Evolutionary conservation across 306 rosid species (phyloP), one percentile per base, ranked within the genome.

Genomic region (Pachyrhizus erosus): DNA sequence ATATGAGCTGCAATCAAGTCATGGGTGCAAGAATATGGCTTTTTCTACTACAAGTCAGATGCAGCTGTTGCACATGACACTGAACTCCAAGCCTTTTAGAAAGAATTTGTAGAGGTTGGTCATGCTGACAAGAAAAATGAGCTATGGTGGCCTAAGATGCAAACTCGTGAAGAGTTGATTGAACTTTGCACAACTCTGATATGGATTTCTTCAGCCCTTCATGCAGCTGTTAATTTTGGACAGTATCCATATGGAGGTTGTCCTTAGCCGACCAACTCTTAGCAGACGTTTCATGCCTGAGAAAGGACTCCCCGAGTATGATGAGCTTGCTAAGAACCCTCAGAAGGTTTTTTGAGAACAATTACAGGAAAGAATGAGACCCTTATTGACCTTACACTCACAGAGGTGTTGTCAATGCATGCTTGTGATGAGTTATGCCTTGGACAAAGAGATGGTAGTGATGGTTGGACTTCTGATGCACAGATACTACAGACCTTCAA

Each of bases 1-100:
- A 90, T 90, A 20, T 90, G 92, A 92, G 85, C 29, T 33, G 89
- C 91, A 0, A 90, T 88, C 21, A 81, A 87, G 42, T 54, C 84
- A 7, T 88, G 92, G 92, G 92, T 90, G 1, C 72, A 77, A 61
- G 94, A 90, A 6, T 90, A 90, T 33, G 86, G 88, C 64, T 68
- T 54, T 42, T 52, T 77, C 73, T 92, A 90, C 83, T 88, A 92
- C 81, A 72, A 80, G 13, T 85, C 85, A 14, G 84, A 91, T 40
- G 83, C 43, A 33, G 64, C 48, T 17, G 77, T 91, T 39, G 77
- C 18, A 3, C 81, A 88, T 17, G 93, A 91, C 71, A 2, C 77
- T 26, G 93, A 89, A 51, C 89, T 89, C 70, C 96, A 89, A 73
- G 86, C 88, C 43, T 89, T 91, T 83, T 89, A 93, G 96, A 87